Evolutionary conservation across 1,284 basidiomycete genomes (phyloP).

Genomic region (Cystobasidium pallidum): DNA sequence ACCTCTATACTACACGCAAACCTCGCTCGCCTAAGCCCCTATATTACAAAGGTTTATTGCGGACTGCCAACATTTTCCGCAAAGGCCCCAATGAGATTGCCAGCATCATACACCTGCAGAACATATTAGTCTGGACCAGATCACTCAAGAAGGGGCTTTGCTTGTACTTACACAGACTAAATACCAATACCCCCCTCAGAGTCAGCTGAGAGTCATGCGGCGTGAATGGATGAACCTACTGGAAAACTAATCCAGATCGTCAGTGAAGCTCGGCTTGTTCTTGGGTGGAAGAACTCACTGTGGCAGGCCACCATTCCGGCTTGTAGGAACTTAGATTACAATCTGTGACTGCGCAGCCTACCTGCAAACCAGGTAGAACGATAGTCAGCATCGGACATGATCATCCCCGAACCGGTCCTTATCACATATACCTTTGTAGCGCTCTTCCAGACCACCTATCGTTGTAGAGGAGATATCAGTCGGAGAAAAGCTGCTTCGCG

Average conservation of each 20-base stretch:
- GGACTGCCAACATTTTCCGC: conserved; percentile 3
- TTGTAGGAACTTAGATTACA: conserved; percentile 27
- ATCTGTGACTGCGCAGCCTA: conserved; percentile 18
- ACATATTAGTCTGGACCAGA: neutral
- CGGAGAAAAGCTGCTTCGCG: neutral
- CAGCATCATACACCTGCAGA: conserved; percentile 13
- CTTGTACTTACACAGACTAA: conserved; percentile 3
- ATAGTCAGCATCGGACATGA: neutral
- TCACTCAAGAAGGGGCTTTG: neutral
- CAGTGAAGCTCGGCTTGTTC: neutral
- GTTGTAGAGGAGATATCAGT: neutral
- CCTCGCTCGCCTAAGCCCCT: neutral
- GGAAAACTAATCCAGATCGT: neutral
- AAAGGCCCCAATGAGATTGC: conserved; percentile 9
- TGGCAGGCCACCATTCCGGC: conserved; percentile 33
- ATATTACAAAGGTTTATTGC: neutral
- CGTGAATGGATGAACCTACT: neutral
- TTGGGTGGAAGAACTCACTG: neutral
- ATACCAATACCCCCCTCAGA: neutral
- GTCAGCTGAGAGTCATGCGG: neutral
- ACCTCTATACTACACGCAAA: neutral
- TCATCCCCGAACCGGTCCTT: neutral
- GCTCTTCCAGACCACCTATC: conserved; percentile 33
- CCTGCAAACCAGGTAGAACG: neutral
- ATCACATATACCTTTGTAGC: conserved; percentile 6